Percentiles rank a stretch among this genome's conserved stretches.
These are phyloP conservation scores for Carex scoparia DNA, from an alignment of 176 grass and related monocot genomes.

Conservation along the genomic window DNA sequence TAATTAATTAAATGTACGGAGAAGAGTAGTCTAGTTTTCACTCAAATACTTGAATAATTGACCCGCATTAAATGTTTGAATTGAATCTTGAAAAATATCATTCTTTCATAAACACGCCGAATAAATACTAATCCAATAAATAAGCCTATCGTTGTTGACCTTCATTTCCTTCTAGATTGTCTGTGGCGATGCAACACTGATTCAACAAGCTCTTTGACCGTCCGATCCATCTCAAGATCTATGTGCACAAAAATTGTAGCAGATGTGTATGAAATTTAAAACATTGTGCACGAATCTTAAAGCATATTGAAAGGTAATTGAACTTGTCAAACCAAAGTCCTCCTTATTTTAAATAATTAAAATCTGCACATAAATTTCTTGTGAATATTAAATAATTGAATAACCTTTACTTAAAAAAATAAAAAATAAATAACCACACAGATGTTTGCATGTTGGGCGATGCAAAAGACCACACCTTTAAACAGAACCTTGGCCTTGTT, in stretches of 20 bases:
- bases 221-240: too few species aligned
- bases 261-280: too few species aligned
- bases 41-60: constrained; percentile 20
- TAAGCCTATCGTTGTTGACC: neutral
- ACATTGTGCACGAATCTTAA: too few species aligned
- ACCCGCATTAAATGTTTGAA: constrained; percentile 15
- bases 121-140: constrained; percentile 15
- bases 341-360: too few species aligned
- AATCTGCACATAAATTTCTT: too few species aligned
- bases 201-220: too few species aligned
- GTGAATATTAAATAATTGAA: too few species aligned
- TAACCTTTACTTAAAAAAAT: too few species aligned
- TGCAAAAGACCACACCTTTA: neutral
- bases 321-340: too few species aligned
- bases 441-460: neutral
- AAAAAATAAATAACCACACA: neutral
- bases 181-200: neutral
- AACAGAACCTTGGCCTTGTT: neutral
- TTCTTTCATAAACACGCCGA: constrained; percentile 6
- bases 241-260: too few species aligned
- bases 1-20: constrained; percentile 6
- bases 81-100: constrained; percentile 2
- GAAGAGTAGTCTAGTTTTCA: neutral
- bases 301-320: too few species aligned
- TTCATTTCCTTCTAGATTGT: neutral